Conservation (phyloP, 2,329 filamentous ascomycete genomes). For the Periconia digitata region DNA sequence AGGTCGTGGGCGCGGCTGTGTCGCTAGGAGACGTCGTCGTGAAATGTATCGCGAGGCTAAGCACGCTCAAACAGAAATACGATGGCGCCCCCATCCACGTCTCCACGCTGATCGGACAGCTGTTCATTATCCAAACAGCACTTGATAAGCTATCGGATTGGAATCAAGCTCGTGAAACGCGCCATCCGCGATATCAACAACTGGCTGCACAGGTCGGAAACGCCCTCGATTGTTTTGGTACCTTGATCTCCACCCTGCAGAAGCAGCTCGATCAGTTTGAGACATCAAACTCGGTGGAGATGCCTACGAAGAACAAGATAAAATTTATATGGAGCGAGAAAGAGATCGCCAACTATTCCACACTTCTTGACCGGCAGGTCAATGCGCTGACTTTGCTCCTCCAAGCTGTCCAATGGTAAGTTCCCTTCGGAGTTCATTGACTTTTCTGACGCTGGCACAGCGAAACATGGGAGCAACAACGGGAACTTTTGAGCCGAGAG, state of each 20-base stretch:
- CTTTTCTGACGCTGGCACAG: no score
- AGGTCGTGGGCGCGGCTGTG: conserved; percentile 1
- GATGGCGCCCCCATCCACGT: neutral
- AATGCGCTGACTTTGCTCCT: no score
- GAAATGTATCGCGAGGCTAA: conserved; percentile 1
- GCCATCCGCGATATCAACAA: neutral
- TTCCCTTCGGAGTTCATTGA: no score
- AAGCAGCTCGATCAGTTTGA: neutral
- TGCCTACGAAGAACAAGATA: neutral
- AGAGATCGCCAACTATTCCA: no score
- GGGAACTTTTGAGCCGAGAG: no score
- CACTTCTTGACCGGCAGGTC: no score
- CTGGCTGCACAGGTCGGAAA: neutral
- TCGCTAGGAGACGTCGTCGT: neutral
- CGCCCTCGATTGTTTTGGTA: neutral
- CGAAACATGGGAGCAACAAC: no score
- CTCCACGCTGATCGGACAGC: neutral
- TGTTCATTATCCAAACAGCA: neutral
- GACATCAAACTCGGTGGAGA: neutral
- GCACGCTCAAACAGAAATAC: conserved; percentile 1
- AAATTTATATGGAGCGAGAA: conserved; percentile 1
- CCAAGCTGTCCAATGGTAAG: no score
- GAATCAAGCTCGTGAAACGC: neutral
- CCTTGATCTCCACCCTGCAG: neutral
- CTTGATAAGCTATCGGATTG: neutral